phyloP scores from a whole-genome alignment of 1,284 basidiomycete genomes.

The Ustilago sp. region DNA sequence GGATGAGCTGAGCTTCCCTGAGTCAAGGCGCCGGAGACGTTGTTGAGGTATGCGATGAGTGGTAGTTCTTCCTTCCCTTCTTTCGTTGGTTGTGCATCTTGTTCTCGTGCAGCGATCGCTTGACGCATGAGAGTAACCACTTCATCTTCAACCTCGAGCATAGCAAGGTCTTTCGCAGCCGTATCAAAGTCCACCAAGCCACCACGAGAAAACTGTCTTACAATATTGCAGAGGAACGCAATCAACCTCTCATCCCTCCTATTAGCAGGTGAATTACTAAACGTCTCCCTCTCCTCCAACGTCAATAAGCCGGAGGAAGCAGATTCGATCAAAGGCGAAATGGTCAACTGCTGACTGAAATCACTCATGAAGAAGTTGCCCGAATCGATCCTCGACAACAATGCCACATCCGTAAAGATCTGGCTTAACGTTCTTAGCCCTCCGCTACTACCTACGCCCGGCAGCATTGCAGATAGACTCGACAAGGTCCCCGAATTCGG shows the following conservation, averaged over 20 bases:
- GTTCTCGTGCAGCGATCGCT: constrained; percentile 20
- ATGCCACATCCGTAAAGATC: constrained; percentile 72
- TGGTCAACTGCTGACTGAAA: constrained; percentile 68
- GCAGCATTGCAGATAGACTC: constrained; percentile 70
- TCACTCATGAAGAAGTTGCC: constrained; percentile 72
- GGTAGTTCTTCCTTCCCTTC: constrained; percentile 16
- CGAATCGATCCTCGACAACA: constrained; percentile 73
- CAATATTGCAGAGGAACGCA: constrained; percentile 69
- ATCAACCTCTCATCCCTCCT: constrained; percentile 71
- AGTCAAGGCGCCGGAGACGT: neutral
- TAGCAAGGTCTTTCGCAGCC: constrained; percentile 69
- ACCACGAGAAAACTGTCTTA: constrained; percentile 69
- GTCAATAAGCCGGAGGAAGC: constrained; percentile 72
- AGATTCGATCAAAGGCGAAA: constrained; percentile 68
- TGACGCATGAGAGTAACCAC: constrained; percentile 23
- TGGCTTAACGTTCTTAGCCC: constrained; percentile 67
- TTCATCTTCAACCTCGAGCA: constrained; percentile 69
- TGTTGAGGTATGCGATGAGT: constrained; percentile 30
- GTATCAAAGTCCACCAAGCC: constrained; percentile 70
- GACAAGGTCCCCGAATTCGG: constrained; percentile 67
- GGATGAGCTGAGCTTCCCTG: constrained; percentile 26
- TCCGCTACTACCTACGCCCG: constrained; percentile 30
- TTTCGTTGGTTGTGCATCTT: neutral
- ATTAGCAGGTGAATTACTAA: constrained; percentile 72
- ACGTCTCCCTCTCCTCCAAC: constrained; percentile 73